phyloP scores from a whole-genome alignment of 768 basidiomycete genomes.

The Termitomyces titanicus region DNA sequence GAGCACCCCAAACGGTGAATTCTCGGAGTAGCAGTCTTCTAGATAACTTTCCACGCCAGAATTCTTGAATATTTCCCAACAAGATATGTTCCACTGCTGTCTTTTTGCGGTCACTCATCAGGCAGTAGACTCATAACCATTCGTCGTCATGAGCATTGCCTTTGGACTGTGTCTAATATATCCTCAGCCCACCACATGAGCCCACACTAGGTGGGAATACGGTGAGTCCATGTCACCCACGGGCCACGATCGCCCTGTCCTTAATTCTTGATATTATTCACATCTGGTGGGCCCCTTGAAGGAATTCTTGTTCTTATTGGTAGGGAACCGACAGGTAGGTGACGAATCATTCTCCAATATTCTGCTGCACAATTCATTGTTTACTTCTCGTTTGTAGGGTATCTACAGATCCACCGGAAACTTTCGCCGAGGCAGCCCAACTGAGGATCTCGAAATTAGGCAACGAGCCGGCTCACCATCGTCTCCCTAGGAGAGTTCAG shows the following conservation, averaged over 20 bases:
- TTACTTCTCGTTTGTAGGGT: conserved; percentile 42
- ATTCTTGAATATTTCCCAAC: too few relatives aligned
- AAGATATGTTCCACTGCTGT: too few relatives aligned
- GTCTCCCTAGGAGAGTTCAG: conserved; percentile 78
- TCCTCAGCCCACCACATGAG: too few relatives aligned
- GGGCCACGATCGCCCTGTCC: background rate
- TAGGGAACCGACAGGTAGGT: conserved; percentile 62
- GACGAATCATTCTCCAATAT: background rate
- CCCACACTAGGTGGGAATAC: too few relatives aligned
- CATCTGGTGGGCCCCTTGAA: conserved; percentile 86
- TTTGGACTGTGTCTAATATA: too few relatives aligned
- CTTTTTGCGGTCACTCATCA: too few relatives aligned
- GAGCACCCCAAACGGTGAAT: too few relatives aligned
- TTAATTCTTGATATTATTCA: conserved; percentile 53
- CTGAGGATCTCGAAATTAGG: conserved; percentile 59
- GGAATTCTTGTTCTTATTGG: conserved; percentile 87
- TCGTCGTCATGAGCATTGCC: too few relatives aligned
- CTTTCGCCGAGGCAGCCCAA: conserved; percentile 58
- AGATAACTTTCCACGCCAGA: too few relatives aligned
- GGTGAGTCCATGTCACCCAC: too few relatives aligned
- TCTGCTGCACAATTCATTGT: background rate
- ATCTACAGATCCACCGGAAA: conserved; percentile 61
- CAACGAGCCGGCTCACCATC: conserved; percentile 65
- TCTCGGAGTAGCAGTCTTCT: too few relatives aligned
- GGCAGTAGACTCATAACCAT: too few relatives aligned